phyloP scores from a whole-genome alignment of 257 asterid genomes.

The Ilex aquifolium region DNA sequence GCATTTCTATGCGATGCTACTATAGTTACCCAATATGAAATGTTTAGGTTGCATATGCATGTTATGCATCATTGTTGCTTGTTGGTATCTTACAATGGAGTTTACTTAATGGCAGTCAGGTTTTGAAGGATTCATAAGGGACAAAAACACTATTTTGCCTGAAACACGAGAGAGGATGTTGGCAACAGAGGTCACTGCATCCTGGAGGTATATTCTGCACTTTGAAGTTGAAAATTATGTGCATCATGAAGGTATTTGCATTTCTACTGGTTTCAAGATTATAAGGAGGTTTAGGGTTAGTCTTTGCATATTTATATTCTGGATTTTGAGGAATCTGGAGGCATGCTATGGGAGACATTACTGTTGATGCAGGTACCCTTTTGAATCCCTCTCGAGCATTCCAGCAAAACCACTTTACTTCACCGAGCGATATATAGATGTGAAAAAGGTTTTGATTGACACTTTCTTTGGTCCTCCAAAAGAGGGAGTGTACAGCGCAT shows the following conservation, averaged over 20 bases:
- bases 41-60: background rate
- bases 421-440: conserved; percentile 53
- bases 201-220: conserved; percentile 59
- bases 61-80: background rate
- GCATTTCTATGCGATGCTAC: background rate
- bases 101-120: conserved; percentile 65
- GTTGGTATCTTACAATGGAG: conserved; percentile 17
- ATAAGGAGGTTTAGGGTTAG: background rate
- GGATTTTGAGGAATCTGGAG: background rate
- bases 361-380: conserved; percentile 51
- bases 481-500: conserved; percentile 88
- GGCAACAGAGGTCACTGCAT: conserved; percentile 90
- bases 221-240: background rate
- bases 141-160: conserved; percentile 80
- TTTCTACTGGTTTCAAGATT: background rate
- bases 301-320: background rate
- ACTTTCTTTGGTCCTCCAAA: conserved; percentile 77
- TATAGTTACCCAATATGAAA: background rate
- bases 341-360: background rate
- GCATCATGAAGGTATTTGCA: background rate
- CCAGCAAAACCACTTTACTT: conserved; percentile 54
- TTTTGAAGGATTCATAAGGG: conserved; percentile 89
- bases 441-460: conserved; percentile 52
- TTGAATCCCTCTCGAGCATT: conserved; percentile 51
- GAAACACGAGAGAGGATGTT: conserved; percentile 89